Conservation (phyloP, 2,329 filamentous ascomycete species). For the Ceratocystis variospora region DNA sequence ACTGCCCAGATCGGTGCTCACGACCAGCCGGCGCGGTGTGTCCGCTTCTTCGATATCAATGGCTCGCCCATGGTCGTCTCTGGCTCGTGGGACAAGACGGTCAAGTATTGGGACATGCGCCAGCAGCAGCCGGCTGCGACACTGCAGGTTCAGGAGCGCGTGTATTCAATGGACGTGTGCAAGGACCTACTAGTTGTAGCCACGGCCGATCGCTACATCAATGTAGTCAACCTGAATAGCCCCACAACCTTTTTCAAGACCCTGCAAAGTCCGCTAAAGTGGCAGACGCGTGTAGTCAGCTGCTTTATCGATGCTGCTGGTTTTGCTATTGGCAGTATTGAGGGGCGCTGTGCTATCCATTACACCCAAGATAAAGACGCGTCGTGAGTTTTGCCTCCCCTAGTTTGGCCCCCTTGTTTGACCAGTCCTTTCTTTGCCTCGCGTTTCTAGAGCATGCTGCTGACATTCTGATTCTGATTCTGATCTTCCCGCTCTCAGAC, state of each 20-base stretch:
- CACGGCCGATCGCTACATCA: constrained; percentile 91
- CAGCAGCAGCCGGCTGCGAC: constrained; percentile 50
- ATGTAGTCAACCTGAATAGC: constrained; percentile 80
- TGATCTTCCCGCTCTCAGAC: constrained; percentile 31
- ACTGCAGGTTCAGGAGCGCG: constrained; percentile 57
- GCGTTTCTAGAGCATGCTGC: too few relatives aligned
- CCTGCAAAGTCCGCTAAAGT: constrained; percentile 89
- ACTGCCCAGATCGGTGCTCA: constrained; percentile 68
- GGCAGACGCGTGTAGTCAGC: constrained; percentile 90
- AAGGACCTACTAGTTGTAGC: constrained; percentile 81
- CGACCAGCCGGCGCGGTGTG: constrained; percentile 66
- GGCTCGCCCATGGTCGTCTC: constrained; percentile 74
- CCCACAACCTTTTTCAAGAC: constrained; percentile 92
- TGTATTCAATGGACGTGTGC: constrained; percentile 85
- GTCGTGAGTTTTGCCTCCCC: constrained; percentile 33
- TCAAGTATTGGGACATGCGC: constrained; percentile 80
- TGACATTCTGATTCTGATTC: neutral
- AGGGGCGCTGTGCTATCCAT: constrained; percentile 93
- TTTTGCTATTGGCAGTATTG: constrained; percentile 91
- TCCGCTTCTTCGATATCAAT: constrained; percentile 61
- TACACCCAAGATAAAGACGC: constrained; percentile 95
- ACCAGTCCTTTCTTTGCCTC: neutral
- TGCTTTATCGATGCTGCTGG: constrained; percentile 87
- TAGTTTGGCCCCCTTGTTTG: neutral
- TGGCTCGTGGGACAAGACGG: constrained; percentile 79